Base-by-base conservation (phyloP, 2,329 filamentous ascomycete species). In the Colletotrichum melonis region DNA sequence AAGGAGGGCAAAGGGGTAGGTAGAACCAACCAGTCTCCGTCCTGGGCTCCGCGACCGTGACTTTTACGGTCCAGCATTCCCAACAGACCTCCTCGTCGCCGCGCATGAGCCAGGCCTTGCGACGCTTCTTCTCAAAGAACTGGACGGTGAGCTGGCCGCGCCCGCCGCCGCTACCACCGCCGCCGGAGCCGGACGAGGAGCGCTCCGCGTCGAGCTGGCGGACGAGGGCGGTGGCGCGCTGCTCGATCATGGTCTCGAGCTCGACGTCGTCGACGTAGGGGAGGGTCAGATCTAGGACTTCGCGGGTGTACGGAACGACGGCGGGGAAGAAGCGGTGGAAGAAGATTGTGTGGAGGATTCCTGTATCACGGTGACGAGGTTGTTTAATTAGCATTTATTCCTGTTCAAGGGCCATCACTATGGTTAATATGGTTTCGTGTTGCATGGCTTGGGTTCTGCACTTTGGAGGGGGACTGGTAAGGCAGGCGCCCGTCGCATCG, bases 261-360 rank as follows among this genome's bases (percentile, higher is more conserved):
- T 98, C 95, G 76, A 93, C 92, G 80, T 98, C 95, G 81, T 95
- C 92, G 80, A 98, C 93, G 79, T 94, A 94, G 64, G 97, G 95
- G 32, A 98, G 90, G 42, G 95, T 95, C 74, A 98, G 89, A 83
- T 97, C 95, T 76, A 98, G 92, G 75, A 98, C 92, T 80, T 98
- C 95, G 84, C 95, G 92, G 75, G 94, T 95, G 75, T 91, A 90
- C 6, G 97, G 96, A 55, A 90, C 87, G 78, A 98, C 90, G 72
- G 94, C 92, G 70, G 95, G 95, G 87, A 98, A 98, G 90, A 96
- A 97, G 80, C 97, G 93, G 86, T 98, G 95, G 89, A 98, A 98
- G 91, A 98, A 99, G 82, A 98, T 98, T 63, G 95, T 97, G 83
- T 98, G 95, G 63, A 98, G 90, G 81, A 98, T 94, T 76, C 94